These are phyloP conservation scores for Sporisorium iseilematis-ciliati DNA, from an alignment of 1,284 basidiomycete genomes.

Conservation along the genomic window DNA sequence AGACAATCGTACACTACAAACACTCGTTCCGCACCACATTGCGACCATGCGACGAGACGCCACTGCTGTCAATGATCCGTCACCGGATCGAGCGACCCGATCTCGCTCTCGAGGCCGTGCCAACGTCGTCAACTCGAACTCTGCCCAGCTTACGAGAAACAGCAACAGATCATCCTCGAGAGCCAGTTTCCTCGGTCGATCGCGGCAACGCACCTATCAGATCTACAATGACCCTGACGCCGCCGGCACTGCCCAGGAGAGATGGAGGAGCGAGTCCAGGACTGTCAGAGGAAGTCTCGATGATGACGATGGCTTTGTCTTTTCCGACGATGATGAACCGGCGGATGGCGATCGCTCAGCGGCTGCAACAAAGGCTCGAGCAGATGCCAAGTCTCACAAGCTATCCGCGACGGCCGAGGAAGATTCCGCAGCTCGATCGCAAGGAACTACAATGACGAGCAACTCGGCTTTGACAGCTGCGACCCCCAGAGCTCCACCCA, in stretches of 20 bases:
- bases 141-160: constrained; percentile 16
- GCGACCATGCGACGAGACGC: constrained; percentile 13
- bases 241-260: not conserved
- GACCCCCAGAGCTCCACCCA: constrained; percentile 6
- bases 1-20: not conserved
- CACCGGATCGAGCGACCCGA: constrained; percentile 21
- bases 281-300: constrained; percentile 43
- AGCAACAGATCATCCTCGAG: constrained; percentile 36
- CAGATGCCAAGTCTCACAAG: constrained; percentile 3
- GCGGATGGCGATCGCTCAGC: not conserved
- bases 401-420: constrained; percentile 23
- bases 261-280: constrained; percentile 39
- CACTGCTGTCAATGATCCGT: constrained; percentile 8
- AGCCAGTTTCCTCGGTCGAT: constrained; percentile 44
- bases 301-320: constrained; percentile 35
- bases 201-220: constrained; percentile 44
- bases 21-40: not conserved
- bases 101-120: constrained; percentile 35
- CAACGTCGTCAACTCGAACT: constrained; percentile 20
- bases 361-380: not conserved
- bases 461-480: constrained; percentile 6
- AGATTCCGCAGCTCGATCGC: constrained; percentile 9
- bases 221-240: constrained; percentile 18
- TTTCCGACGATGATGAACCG: constrained; percentile 35
- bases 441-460: constrained; percentile 19